Percentiles rank a stretch among this genome's conserved stretches.
These are phyloP conservation scores for Fragosphaeria purpurea DNA, from an alignment of 2,329 filamentous ascomycete genomes.

Conservation along the genomic window DNA sequence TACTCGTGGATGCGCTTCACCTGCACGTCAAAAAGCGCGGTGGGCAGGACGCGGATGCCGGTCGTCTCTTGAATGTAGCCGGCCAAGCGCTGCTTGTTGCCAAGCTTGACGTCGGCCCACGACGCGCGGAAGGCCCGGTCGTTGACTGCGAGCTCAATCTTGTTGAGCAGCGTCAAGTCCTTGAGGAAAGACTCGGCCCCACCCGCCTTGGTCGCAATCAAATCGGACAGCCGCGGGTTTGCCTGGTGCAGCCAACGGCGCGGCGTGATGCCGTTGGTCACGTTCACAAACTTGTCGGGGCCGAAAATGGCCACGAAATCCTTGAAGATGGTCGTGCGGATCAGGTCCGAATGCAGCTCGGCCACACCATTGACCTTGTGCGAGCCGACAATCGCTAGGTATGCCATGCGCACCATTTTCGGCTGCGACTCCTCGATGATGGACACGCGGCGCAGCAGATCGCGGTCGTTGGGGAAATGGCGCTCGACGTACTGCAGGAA, in stretches of 20 bases:
- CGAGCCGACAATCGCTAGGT: slow-evolving; percentile 86
- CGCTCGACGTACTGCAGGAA: slow-evolving; percentile 90
- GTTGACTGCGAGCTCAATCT: slow-evolving; percentile 72
- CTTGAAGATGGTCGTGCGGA: slow-evolving; percentile 99
- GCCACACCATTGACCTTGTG: slow-evolving; percentile 99
- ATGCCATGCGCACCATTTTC: slow-evolving; percentile 98
- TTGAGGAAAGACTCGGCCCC: slow-evolving; percentile 70
- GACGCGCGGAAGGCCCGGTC: slow-evolving; percentile 88
- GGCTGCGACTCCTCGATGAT: slow-evolving; percentile 95
- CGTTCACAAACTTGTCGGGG: slow-evolving; percentile 95
- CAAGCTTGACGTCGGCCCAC: slow-evolving; percentile 93
- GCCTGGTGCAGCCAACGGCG: slow-evolving; percentile 95
- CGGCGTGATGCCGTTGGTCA: slow-evolving; percentile 96
- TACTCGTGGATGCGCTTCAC: slow-evolving; percentile 99
- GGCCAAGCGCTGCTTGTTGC: slow-evolving; percentile 87
- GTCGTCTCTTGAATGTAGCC: slow-evolving; percentile 80
- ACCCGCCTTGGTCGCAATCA: slow-evolving; percentile 85
- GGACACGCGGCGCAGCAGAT: slow-evolving; percentile 77
- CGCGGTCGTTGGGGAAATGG: slow-evolving; percentile 78
- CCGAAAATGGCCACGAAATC: slow-evolving; percentile 95
- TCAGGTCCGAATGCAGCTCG: slow-evolving; percentile 92
- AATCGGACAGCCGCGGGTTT: slow-evolving; percentile 80
- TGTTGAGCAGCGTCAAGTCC: slow-evolving; percentile 76
- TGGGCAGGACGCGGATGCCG: slow-evolving; percentile 73
- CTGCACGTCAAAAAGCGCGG: slow-evolving; percentile 88